phyloP scores from a whole-genome alignment of 768 basidiomycete genomes.

The Mycena vulgaris region DNA sequence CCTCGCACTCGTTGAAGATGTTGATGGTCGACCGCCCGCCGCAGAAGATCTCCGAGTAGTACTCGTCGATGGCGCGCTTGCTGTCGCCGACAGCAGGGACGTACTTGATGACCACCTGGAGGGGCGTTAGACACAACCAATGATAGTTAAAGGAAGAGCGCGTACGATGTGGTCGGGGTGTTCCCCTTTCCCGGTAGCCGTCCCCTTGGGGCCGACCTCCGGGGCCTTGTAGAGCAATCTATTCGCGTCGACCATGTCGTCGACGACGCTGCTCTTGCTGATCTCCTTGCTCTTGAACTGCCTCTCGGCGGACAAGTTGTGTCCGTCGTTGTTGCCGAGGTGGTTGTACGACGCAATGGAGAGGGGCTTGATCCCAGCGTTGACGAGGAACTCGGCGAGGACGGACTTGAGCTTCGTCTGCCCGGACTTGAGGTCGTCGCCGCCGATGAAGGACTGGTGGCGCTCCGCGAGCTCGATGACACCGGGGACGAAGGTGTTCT shows the following conservation, averaged over 20 bases:
- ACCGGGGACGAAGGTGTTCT: conserved; percentile 99
- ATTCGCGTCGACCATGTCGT: conserved; percentile 98
- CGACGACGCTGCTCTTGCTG: conserved; percentile 96
- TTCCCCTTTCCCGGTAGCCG: conserved; percentile 85
- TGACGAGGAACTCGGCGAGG: conserved; percentile 98
- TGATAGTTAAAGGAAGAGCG: background rate
- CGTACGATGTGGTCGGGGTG: conserved; percentile 92
- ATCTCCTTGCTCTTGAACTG: conserved; percentile 99
- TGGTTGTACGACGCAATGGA: conserved; percentile 99
- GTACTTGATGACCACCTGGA: conserved; percentile 90
- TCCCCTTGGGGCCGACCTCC: conserved; percentile 64
- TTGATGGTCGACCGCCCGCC: conserved; percentile 95
- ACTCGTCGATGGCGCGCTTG: conserved; percentile 99
- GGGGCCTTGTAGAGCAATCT: conserved; percentile 91
- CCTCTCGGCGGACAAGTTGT: conserved; percentile 88
- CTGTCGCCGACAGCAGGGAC: conserved; percentile 97
- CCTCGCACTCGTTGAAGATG: conserved; percentile 98
- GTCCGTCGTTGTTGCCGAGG: conserved; percentile 97
- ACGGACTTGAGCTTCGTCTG: conserved; percentile 99
- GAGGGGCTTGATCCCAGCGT: conserved; percentile 97
- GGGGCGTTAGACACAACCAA: background rate
- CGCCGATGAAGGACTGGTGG: conserved; percentile 92
- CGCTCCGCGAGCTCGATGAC: conserved; percentile 94
- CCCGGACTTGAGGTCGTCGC: conserved; percentile 98
- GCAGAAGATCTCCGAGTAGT: conserved; percentile 98